A percentile compares a stretch with the other conserved stretches of the same genome.
Conservation (phyloP, 208 protist genomes). For the Leishmania guyanensis region DNA sequence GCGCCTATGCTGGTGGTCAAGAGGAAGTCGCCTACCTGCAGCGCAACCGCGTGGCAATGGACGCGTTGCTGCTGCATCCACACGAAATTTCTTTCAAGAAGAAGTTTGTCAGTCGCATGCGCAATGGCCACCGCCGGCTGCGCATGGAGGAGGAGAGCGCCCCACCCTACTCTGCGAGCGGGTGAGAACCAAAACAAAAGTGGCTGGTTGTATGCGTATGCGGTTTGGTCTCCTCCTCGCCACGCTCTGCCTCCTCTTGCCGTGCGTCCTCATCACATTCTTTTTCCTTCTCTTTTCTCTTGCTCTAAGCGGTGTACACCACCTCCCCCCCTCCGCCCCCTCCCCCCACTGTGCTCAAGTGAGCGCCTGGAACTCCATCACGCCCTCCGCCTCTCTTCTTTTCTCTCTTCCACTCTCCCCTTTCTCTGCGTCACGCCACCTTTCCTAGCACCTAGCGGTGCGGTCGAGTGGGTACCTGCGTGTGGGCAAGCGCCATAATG, state of each 20-base stretch:
- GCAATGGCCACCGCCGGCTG: conserved; percentile 54
- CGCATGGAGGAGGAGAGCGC: conserved; percentile 68
- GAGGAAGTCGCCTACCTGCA: conserved; percentile 74
- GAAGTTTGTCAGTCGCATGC: conserved; percentile 69
- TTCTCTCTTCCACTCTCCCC: background rate
- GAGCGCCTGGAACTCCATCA: background rate
- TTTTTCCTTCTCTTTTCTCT: background rate
- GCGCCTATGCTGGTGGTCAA: conserved; percentile 59
- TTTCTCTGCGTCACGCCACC: too few species aligned
- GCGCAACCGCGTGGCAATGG: conserved; percentile 66
- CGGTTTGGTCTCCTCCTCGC: background rate
- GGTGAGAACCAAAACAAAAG: background rate
- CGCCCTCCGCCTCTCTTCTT: background rate
- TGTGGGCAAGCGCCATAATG: background rate
- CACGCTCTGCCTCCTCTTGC: background rate
- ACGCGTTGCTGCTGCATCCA: conserved; percentile 79
- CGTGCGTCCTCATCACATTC: background rate
- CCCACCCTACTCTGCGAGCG: background rate
- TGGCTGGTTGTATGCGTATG: background rate
- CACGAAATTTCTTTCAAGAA: conserved; percentile 79
- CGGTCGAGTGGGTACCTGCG: background rate
- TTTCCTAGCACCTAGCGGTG: background rate
- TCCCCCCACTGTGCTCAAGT: background rate
- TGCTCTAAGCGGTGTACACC: background rate
- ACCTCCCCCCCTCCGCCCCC: background rate